Conservation (phyloP, 2,329 filamentous ascomycete genomes). For the Aspergillus melleus region DNA sequence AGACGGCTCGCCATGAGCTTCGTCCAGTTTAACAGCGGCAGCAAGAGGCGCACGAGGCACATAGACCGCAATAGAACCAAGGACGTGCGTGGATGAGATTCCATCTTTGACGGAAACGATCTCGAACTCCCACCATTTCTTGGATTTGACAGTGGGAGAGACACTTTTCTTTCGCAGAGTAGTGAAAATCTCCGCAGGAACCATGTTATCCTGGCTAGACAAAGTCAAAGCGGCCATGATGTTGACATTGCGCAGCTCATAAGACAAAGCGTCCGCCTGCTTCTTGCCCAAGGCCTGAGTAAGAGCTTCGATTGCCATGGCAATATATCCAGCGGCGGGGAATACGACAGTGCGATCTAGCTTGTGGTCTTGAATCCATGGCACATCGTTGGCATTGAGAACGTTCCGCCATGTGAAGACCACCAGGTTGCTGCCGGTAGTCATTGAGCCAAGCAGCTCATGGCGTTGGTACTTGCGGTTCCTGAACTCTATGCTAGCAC, state of each 20-base stretch:
- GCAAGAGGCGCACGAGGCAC: neutral
- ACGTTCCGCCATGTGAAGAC: slow-evolving; percentile 36
- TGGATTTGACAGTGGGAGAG: neutral
- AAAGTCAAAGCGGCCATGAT: neutral
- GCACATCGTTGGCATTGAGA: slow-evolving; percentile 29
- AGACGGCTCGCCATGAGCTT: neutral
- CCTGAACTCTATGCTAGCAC: slow-evolving; percentile 14
- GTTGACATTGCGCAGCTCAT: neutral
- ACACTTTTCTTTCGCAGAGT: neutral
- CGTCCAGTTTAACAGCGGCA: neutral
- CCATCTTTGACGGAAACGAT: neutral
- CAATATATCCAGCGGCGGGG: slow-evolving; percentile 35
- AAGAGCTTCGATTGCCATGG: slow-evolving; percentile 34
- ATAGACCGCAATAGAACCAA: neutral
- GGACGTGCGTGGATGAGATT: neutral
- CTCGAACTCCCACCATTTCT: neutral
- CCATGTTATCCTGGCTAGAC: neutral
- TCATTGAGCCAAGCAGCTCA: slow-evolving; percentile 28
- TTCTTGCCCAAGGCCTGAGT: neutral
- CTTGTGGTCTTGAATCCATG: slow-evolving; percentile 39
- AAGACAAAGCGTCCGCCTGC: neutral
- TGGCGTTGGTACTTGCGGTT: slow-evolving; percentile 13
- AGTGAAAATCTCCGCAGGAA: neutral
- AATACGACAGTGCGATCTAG: slow-evolving; percentile 32
- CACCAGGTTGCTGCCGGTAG: slow-evolving; percentile 24